Evolutionary conservation across 441 rosid genomes (phyloP).

Genomic region (Pelargonium hybrid): DNA sequence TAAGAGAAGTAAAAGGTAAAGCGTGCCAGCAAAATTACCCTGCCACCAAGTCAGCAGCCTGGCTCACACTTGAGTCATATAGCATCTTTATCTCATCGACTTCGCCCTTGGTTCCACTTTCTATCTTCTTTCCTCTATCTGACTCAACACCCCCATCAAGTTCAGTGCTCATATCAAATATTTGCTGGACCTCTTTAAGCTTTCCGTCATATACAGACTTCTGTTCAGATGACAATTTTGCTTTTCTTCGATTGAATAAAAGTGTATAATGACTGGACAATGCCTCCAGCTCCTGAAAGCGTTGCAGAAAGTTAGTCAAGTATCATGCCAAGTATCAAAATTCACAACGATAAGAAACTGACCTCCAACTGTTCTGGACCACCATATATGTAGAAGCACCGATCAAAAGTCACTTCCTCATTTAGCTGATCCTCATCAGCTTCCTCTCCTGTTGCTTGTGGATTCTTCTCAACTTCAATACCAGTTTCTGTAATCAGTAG

Average conservation of each 20-base stretch:
- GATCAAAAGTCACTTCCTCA: constrained; percentile 89
- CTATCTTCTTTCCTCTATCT: constrained; percentile 77
- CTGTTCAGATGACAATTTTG: constrained; percentile 64
- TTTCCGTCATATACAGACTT: constrained; percentile 60
- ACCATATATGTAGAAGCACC: constrained; percentile 96
- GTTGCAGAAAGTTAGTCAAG: constrained; percentile 11
- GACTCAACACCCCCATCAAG: constrained; percentile 43
- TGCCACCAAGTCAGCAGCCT: constrained; percentile 97
- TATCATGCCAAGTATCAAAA: constrained; percentile 17
- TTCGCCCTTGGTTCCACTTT: constrained; percentile 47
- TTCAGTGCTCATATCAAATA: constrained; percentile 49
- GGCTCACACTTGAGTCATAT: constrained; percentile 69
- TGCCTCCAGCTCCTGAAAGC: constrained; percentile 83
- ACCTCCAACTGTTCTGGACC: constrained; percentile 99
- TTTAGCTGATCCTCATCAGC: constrained; percentile 53
- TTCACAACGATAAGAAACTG: constrained; percentile 18
- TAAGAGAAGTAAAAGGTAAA: constrained; percentile 7
- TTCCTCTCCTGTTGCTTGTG: constrained; percentile 29
- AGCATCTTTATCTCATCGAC: constrained; percentile 65
- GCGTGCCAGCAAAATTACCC: constrained; percentile 41
- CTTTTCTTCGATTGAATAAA: constrained; percentile 75
- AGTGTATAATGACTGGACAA: constrained; percentile 75
- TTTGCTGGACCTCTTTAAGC: constrained; percentile 74
- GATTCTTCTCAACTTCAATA: constrained; percentile 50
- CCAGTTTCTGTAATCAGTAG: constrained; percentile 77